These are phyloP conservation scores for Dispira parvispora DNA, from an alignment of 192 early-diverging fungal species.

Conservation along the genomic window DNA sequence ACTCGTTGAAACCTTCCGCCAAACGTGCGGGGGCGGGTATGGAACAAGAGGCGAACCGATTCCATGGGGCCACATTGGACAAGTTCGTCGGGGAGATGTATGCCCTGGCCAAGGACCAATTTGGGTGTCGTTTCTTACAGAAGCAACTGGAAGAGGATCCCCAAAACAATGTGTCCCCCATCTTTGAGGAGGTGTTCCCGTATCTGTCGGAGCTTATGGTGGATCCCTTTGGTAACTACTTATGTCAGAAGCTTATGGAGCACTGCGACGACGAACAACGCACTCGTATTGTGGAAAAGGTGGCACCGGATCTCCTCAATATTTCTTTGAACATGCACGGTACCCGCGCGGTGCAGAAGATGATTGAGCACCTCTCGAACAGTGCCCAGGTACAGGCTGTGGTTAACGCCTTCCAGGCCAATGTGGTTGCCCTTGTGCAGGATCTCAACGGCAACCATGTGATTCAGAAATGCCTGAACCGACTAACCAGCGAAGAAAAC, in stretches of 20 bases:
- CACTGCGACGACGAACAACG: slow-evolving; percentile 59
- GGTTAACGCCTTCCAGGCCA: slow-evolving; percentile 43
- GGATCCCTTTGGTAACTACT: slow-evolving; percentile 85
- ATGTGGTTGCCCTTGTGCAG: slow-evolving; percentile 69
- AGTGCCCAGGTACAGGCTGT: slow-evolving; percentile 43
- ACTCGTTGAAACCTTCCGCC: background rate
- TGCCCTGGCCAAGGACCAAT: slow-evolving; percentile 71
- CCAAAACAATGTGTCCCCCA: slow-evolving; percentile 39
- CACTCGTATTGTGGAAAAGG: slow-evolving; percentile 49
- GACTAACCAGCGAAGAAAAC: slow-evolving; percentile 55
- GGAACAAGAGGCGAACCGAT: slow-evolving; percentile 40
- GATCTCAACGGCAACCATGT: slow-evolving; percentile 89
- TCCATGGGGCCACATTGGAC: slow-evolving; percentile 43
- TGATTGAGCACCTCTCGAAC: slow-evolving; percentile 62
- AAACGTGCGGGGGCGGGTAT: background rate
- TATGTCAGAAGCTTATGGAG: slow-evolving; percentile 82
- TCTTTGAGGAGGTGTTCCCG: slow-evolving; percentile 58
- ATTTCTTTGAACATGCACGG: slow-evolving; percentile 87
- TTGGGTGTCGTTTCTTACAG: slow-evolving; percentile 76
- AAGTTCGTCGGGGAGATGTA: slow-evolving; percentile 57
- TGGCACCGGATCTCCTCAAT: slow-evolving; percentile 53
- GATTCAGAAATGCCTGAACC: slow-evolving; percentile 76
- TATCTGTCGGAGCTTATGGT: slow-evolving; percentile 73
- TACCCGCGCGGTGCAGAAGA: slow-evolving; percentile 80
- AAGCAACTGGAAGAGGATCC: slow-evolving; percentile 67